phyloP scores from a whole-genome alignment of 2,329 filamentous ascomycete genomes.

The Hypoxylon sp. region DNA sequence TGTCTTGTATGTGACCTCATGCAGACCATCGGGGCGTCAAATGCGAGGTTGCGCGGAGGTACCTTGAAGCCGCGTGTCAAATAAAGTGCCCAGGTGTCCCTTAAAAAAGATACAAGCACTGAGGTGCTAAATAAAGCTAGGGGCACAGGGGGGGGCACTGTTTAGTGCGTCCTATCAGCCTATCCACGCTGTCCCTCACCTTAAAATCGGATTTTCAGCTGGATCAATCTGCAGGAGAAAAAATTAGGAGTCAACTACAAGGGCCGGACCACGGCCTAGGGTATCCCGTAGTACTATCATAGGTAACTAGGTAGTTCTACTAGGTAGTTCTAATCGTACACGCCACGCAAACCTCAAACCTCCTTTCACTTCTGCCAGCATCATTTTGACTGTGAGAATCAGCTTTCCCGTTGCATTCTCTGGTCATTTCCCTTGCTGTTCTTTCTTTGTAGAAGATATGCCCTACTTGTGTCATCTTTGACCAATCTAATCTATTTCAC shows the following conservation, averaged over 20 bases:
- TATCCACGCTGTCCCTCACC: slow-evolving; percentile 27
- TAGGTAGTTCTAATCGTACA: slow-evolving; percentile 38
- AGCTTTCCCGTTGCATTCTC: slow-evolving; percentile 30
- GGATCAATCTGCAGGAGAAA: slow-evolving; percentile 22
- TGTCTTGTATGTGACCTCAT: slow-evolving; percentile 13
- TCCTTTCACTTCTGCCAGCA: slow-evolving; percentile 26
- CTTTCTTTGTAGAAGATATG: slow-evolving; percentile 38
- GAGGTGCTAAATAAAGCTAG: slow-evolving; percentile 41
- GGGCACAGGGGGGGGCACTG: slow-evolving; percentile 11
- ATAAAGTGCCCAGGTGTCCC: slow-evolving; percentile 38
- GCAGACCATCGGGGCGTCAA: slow-evolving; percentile 13
- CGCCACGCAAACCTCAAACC: slow-evolving; percentile 37
- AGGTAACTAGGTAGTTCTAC: no score
- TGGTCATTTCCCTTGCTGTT: slow-evolving; percentile 21
- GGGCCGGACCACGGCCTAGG: slow-evolving; percentile 35
- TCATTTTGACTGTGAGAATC: slow-evolving; percentile 32
- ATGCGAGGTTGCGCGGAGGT: slow-evolving; percentile 18
- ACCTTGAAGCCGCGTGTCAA: slow-evolving; percentile 33
- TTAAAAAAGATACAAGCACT: slow-evolving; percentile 16
- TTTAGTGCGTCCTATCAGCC: slow-evolving; percentile 21
- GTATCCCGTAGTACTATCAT: slow-evolving; percentile 36
- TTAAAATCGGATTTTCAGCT: slow-evolving; percentile 30
- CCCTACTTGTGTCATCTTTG: slow-evolving; percentile 38
- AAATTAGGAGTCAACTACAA: slow-evolving; percentile 30
- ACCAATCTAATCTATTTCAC: slow-evolving; percentile 38